Evolutionary conservation across 345 rosid species (phyloP).

Genomic region (Eucalyptus polybractea): DNA sequence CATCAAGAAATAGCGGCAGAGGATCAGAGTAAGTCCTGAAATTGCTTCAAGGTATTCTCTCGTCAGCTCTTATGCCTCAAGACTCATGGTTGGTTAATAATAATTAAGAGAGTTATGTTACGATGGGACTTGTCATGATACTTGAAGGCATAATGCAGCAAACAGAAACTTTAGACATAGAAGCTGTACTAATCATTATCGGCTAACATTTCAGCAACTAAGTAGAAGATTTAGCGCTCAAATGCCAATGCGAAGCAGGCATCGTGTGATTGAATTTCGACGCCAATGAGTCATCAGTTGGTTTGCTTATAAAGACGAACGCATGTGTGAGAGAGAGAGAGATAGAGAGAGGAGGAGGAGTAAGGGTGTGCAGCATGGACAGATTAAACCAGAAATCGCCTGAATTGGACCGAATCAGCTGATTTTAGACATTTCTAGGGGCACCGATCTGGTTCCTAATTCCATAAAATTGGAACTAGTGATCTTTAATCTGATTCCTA

Average conservation of each 20-base stretch:
- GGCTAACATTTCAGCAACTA: neutral
- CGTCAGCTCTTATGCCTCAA: neutral
- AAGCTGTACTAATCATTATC: neutral
- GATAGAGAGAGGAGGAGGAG: neutral
- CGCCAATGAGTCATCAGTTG: neutral
- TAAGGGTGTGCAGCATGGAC: neutral
- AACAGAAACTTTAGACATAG: neutral
- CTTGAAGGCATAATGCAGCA: neutral
- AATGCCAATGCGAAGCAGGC: neutral
- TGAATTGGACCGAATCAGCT: neutral
- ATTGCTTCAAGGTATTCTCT: neutral
- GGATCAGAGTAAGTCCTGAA: neutral
- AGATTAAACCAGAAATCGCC: fast-evolving
- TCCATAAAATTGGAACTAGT: neutral
- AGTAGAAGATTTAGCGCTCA: neutral
- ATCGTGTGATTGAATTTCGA: neutral
- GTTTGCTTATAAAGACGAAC: neutral
- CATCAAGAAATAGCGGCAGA: neutral
- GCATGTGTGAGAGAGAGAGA: neutral
- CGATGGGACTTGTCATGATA: neutral
- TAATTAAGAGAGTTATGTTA: neutral
- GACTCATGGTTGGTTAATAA: neutral
- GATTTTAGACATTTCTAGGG: neutral
- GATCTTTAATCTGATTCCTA: no score
- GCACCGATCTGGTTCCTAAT: no score